Base-by-base conservation (phyloP, 1,139 yeast genomes). In the Pichia sp. region DNA sequence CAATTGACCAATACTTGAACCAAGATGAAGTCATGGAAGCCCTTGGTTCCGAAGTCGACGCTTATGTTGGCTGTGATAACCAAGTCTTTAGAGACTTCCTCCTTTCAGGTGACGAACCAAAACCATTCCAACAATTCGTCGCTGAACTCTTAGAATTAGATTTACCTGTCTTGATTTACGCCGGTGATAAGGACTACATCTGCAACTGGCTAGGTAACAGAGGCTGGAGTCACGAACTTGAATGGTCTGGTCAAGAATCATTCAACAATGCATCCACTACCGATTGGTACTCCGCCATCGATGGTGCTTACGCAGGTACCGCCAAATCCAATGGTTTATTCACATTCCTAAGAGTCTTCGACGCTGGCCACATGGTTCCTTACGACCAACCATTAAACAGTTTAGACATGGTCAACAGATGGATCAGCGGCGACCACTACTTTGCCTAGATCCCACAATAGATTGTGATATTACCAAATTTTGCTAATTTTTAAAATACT, bases 181-280 rank as follows among this genome's bases (percentile, higher is more conserved):
- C 93, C 17, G 96, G 96, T 61, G 95, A 87, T 67, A 85, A 86
- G 69, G 96, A 87, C 67, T 88, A 79, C 67, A 87, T 88, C 58
- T 88, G 96, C 70, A 88, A 88, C 70, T 88, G 96, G 95, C 75
- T 88, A 58, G 96, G 96, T 50, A 87, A 86, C 68, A 77, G 77
- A 62, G 91, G 84, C 8, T 85, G 95, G 94, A 70, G 87, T 34
- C 75, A 85, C 59, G 73, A 69, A 51, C 73, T 87, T 58, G 81
- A 79, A 52, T 86, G 93, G 90, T 64, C 72, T 20, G 71, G 76
- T 36, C 69, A 55, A 14, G 51, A 42, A 1, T 32, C 53, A 2
- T 61, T 48, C 36, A 50, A 48, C 27, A 66, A 65, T 38, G 69
- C 73, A 18, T 58, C 35, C 2, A 49, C 53, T 38, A 45, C 45